Evolutionary conservation across 306 rosid genomes (phyloP), one percentile per base, ranked within the genome.

Genomic region (Cyamopsis tetragonoloba): DNA sequence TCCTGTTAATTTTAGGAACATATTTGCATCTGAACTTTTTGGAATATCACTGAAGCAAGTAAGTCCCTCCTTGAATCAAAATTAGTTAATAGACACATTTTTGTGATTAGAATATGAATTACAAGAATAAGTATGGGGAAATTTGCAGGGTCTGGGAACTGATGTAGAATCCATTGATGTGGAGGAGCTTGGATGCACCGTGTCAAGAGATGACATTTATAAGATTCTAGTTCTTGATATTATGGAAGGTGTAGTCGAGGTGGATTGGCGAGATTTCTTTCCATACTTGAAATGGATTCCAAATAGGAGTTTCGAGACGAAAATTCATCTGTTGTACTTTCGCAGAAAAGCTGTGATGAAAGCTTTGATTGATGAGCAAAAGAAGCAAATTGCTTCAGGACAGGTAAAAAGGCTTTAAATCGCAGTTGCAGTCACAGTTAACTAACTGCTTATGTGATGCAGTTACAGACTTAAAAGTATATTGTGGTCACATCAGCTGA

Each of bases 201-300:
- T 87, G 24, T 56, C 85, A 7, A 87, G 73, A 64, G 77, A 83
- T 1, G 96, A 84, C 3, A 44, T 85, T 34, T 78, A 83, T 22
- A 71, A 67, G 65, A 63, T 76, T 67, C 81, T 89, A 31, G 96
- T 89, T 68, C 24, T 74, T 47, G 95, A 87, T 66, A 10, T 71
- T 2, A 80, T 87, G 89, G 87, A 87, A 66, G 91, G 91, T 42
- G 91, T 91, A 48, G 76, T 87, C 30, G 91, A 89, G 34, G 88
- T 89, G 68, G 96, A 89, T 51, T 89, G 96, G 96, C 78, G 96
- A 68, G 96, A 87, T 65, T 89, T 87, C 75, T 89, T 89, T 68
- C 96, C 96, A 0, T 87, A 85, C 60, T 77, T 89, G 67, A 71
- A 62, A 61, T 89, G 96, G 96, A 30, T 89, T 83, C 96, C 96